Conservation (phyloP, 2,329 filamentous ascomycete species). For the Xylaria sp. region DNA sequence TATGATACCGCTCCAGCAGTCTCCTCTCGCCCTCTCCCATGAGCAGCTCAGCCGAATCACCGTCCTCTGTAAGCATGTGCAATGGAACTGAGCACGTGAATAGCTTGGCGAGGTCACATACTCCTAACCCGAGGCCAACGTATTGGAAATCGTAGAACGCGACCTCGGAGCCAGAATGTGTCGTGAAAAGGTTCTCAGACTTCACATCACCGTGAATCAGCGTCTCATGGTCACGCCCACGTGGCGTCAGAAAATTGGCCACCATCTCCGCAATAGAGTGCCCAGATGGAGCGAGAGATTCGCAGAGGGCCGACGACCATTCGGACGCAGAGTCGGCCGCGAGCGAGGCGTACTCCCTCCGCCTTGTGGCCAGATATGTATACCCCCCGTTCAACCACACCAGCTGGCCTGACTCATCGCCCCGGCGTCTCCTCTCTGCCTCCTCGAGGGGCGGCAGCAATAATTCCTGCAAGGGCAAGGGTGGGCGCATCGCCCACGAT, state of each 20-base stretch:
- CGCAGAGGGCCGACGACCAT: constrained; percentile 64
- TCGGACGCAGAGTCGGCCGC: constrained; percentile 59
- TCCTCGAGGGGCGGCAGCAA: constrained; percentile 68
- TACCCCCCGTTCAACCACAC: constrained; percentile 74
- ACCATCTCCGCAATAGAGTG: constrained; percentile 62
- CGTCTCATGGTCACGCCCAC: constrained; percentile 58
- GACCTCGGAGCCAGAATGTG: constrained; percentile 57
- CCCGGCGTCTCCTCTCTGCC: constrained; percentile 34
- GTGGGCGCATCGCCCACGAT: constrained; percentile 56
- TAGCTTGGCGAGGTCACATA: constrained; percentile 73
- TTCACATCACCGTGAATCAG: constrained; percentile 76
- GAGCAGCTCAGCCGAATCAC: not conserved
- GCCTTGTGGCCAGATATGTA: constrained; percentile 72
- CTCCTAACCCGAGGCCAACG: constrained; percentile 70
- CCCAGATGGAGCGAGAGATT: constrained; percentile 38
- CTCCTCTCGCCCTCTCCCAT: constrained; percentile 55
- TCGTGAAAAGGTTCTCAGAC: constrained; percentile 74
- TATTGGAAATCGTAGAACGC: constrained; percentile 79
- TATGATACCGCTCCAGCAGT: constrained; percentile 63
- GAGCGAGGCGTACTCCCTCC: constrained; percentile 64
- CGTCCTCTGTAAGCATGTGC: constrained; percentile 56
- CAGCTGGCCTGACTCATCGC: constrained; percentile 47
- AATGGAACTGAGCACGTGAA: constrained; percentile 73
- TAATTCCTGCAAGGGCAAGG: constrained; percentile 49
- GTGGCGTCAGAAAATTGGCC: constrained; percentile 61